Percentiles rank a stretch among this genome's conserved stretches.
Evolutionary conservation across 2,329 filamentous ascomycete genomes (phyloP).

Genomic region (Fusarium tanahbumbuense): DNA sequence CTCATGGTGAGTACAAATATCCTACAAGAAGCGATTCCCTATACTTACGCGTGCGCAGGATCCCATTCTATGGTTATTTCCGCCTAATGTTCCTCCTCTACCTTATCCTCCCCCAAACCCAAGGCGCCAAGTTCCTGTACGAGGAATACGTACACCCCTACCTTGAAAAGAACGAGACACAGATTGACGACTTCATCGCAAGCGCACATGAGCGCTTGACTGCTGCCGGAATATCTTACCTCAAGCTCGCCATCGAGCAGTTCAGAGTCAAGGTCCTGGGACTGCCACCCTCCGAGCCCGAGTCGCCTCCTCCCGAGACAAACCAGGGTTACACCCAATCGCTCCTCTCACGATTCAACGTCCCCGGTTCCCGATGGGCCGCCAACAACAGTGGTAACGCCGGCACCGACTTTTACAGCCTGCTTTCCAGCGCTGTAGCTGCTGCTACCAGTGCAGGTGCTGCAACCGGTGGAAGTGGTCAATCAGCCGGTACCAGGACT

Average conservation of each 20-base stretch:
- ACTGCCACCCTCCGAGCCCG: constrained; percentile 67
- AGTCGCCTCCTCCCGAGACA: constrained; percentile 55
- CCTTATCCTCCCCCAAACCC: constrained; percentile 96
- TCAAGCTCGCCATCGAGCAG: constrained; percentile 76
- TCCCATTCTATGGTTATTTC: constrained; percentile 94
- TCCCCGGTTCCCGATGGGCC: constrained; percentile 75
- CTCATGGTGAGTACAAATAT: constrained; percentile 64
- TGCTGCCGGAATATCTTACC: constrained; percentile 79
- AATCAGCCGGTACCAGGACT: constrained; percentile 50
- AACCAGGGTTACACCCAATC: constrained; percentile 78
- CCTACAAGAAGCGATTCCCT: background rate
- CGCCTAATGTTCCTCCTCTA: constrained; percentile 90
- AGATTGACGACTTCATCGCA: constrained; percentile 92
- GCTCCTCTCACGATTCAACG: constrained; percentile 85
- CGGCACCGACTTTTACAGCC: constrained; percentile 77
- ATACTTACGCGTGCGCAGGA: constrained; percentile 58
- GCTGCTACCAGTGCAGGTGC: constrained; percentile 66
- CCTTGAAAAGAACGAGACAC: constrained; percentile 83
- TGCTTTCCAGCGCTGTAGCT: constrained; percentile 80
- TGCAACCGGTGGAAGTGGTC: constrained; percentile 60
- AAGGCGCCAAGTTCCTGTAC: constrained; percentile 89
- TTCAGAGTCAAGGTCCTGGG: constrained; percentile 84
- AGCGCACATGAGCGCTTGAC: constrained; percentile 82
- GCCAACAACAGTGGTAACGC: constrained; percentile 54
- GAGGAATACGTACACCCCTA: constrained; percentile 88